These are phyloP conservation scores for Hypericum perforatum DNA, from an alignment of 345 rosid species.

Conservation along the genomic window DNA sequence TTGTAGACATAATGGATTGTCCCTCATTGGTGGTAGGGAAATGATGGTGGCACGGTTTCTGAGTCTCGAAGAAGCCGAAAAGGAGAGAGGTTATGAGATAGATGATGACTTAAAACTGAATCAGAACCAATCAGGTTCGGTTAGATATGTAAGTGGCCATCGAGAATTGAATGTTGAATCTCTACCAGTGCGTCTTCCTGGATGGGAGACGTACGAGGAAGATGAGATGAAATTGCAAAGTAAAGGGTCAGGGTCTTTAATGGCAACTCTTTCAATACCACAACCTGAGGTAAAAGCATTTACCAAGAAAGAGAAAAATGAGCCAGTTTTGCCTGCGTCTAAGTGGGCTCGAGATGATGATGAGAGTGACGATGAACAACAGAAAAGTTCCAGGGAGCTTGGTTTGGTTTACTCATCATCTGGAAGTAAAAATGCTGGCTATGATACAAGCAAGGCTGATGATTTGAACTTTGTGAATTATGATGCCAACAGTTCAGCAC, in stretches of 20 bases:
- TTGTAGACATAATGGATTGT: conserved; percentile 93
- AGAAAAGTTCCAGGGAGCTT: conserved; percentile 39
- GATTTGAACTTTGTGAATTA: conserved; percentile 41
- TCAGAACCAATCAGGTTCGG: conserved; percentile 42
- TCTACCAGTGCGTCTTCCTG: conserved; percentile 35
- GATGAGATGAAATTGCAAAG: conserved; percentile 33
- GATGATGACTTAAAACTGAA: conserved; percentile 60
- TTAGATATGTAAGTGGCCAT: conserved; percentile 36
- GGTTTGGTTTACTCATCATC: conserved; percentile 82
- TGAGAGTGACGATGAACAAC: conserved; percentile 75
- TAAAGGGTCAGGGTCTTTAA: conserved; percentile 31
- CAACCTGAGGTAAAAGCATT: conserved; percentile 65
- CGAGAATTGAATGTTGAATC: conserved; percentile 42
- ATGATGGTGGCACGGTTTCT: conserved; percentile 89
- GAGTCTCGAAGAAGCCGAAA: conserved; percentile 93
- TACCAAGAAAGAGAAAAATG: conserved; percentile 57
- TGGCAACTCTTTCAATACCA: conserved; percentile 38
- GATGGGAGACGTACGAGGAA: conserved; percentile 36
- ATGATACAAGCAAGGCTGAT: conserved; percentile 44
- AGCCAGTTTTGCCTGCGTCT: conserved; percentile 74
- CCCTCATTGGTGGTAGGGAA: conserved; percentile 95
- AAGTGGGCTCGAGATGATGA: conserved; percentile 97
- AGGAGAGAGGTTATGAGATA: conserved; percentile 69
- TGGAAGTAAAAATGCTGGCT: conserved; percentile 77
- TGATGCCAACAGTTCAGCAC: conserved; percentile 36